Conservation (phyloP, 495 filamentous ascomycete species). For the Daldinia concentrica region DNA sequence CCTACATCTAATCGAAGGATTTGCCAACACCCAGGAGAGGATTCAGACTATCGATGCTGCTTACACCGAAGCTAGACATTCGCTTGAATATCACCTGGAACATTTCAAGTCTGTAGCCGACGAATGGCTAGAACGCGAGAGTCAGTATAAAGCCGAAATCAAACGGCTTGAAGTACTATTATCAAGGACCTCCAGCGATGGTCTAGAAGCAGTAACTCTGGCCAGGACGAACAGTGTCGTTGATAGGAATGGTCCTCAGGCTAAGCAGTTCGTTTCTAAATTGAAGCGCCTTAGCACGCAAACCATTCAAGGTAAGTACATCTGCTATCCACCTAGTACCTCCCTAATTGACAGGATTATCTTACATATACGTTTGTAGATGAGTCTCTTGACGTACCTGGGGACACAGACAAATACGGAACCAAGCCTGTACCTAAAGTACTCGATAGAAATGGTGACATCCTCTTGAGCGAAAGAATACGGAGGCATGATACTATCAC, state of each 20-base stretch:
- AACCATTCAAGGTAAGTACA: slow-evolving; percentile 16
- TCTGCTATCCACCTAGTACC: background rate
- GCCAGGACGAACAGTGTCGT: slow-evolving; percentile 56
- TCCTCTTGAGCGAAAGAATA: slow-evolving; percentile 40
- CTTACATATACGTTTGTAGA: slow-evolving; percentile 19
- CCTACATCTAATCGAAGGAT: slow-evolving; percentile 53
- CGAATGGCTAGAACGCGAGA: slow-evolving; percentile 54
- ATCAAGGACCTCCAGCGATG: slow-evolving; percentile 55
- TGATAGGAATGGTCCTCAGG: slow-evolving; percentile 45
- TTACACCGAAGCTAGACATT: slow-evolving; percentile 42
- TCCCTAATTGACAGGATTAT: background rate
- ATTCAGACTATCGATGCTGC: slow-evolving; percentile 32
- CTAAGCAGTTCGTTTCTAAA: slow-evolving; percentile 47
- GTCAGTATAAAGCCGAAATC: slow-evolving; percentile 57
- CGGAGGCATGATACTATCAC: slow-evolving; percentile 24
- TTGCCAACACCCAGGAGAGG: slow-evolving; percentile 37
- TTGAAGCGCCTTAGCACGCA: slow-evolving; percentile 43
- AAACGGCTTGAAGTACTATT: slow-evolving; percentile 60
- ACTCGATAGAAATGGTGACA: slow-evolving; percentile 40
- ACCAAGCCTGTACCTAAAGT: slow-evolving; percentile 18
- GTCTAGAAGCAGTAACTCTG: slow-evolving; percentile 57
- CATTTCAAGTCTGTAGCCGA: slow-evolving; percentile 51
- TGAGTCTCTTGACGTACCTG: background rate
- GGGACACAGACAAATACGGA: background rate
- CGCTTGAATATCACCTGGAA: slow-evolving; percentile 52